Conservation (phyloP, 2,329 filamentous ascomycete species). For the Apiospora saccharicola region DNA sequence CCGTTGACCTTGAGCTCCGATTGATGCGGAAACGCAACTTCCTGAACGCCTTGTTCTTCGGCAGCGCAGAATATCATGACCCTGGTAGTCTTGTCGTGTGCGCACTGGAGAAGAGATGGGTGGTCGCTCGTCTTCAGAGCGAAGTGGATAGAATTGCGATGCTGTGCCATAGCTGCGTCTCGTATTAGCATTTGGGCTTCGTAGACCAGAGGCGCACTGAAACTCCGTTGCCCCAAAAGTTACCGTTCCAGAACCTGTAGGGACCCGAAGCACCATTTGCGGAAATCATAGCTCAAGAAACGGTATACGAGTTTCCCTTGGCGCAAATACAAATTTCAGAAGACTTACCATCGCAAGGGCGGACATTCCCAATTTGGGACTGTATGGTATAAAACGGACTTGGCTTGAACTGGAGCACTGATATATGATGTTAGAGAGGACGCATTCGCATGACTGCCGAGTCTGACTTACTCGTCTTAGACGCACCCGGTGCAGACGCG, state of each 20-base stretch:
- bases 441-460: not conserved
- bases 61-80: slow-evolving; percentile 86
- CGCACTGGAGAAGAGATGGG: slow-evolving; percentile 61
- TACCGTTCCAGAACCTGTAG: not conserved
- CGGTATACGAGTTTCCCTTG: not conserved
- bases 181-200: slow-evolving; percentile 26
- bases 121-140: slow-evolving; percentile 58
- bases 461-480: not conserved
- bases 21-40: slow-evolving; percentile 90
- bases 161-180: slow-evolving; percentile 61
- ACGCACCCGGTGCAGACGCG: slow-evolving; percentile 6
- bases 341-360: slow-evolving; percentile 75
- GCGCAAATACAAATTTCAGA: not conserved
- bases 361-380: slow-evolving; percentile 68
- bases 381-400: slow-evolving; percentile 87
- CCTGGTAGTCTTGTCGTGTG: slow-evolving; percentile 67
- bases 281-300: not conserved
- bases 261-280: not conserved
- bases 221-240: not conserved
- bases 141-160: slow-evolving; percentile 57
- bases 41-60: slow-evolving; percentile 69
- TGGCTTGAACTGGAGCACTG: slow-evolving; percentile 59
- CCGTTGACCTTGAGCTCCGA: slow-evolving; percentile 91
- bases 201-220: not conserved
- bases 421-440: not conserved